Evolutionary conservation across 1,284 basidiomycete genomes (phyloP), one percentile per base, ranked within the genome.

Genomic region (Apiotrichum montevideense): DNA sequence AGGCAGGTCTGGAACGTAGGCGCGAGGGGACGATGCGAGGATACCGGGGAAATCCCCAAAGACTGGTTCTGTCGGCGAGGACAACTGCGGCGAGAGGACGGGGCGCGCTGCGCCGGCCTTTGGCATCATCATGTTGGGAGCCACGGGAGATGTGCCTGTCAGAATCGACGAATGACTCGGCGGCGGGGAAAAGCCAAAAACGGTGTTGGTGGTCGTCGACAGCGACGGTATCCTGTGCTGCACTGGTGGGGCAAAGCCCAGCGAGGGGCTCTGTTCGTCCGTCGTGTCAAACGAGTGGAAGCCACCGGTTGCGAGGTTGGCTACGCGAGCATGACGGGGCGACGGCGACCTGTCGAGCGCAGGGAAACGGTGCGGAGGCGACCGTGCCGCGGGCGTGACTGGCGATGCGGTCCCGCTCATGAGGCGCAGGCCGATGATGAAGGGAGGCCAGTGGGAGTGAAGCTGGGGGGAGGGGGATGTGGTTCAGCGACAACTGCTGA

Each of bases 21-120:
- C 63, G 9, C 64, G 61, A 13, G 69, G 69, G 10, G 67, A 68
- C 8, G 62, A 55, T 7, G 66, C 47, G 1, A 63, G 40, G 7
- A 60, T 52, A 35, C 61, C 54, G 8, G 61, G 39, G 42, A 32
- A 34, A 14, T 33, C 3, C 43, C 51, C 6, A 39, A 51, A 54
- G 52, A 54, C 29, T 3, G 14, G 14, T 11, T 43, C 34, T 10
- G 48, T 49, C 7, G 53, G 44, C 34, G 47, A 51, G 29, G 46
- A 47, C 21, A 61, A 15, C 34, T 44, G 48, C 6, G 55, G 55
- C 33, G 52, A 55, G 7, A 57, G 45, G 33, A 57, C 32, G 8
- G 55, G 59, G 6, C 46, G 41, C 1, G 53, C 57, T 8, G 46
- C 53, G 5, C 57, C 57, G 6, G 50, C 49, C 50, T 58, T 59